Conservation (phyloP, 2,329 filamentous ascomycete genomes). For the Grosmannia huntii region DNA sequence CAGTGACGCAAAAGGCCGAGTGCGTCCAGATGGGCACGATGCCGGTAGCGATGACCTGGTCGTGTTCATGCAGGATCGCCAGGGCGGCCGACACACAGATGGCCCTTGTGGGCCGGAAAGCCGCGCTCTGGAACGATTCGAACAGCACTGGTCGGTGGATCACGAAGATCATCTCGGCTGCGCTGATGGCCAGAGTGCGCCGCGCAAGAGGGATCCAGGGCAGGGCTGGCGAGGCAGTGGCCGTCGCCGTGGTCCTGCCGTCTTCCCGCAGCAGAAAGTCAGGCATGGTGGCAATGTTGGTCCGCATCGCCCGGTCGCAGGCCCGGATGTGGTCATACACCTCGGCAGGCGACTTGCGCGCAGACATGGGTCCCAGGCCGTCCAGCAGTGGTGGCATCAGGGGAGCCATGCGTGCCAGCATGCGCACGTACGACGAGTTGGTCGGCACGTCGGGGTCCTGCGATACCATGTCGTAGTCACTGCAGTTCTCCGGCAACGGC, state of each 20-base stretch:
- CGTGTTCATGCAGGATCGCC: slow-evolving; percentile 18
- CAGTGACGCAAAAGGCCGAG: slow-evolving; percentile 14
- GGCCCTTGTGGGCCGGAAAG: slow-evolving; percentile 16
- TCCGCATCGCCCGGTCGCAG: slow-evolving; percentile 19
- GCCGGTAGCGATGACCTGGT: slow-evolving; percentile 6
- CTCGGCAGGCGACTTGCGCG: slow-evolving; percentile 15
- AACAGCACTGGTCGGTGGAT: slow-evolving; percentile 23
- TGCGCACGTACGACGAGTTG: slow-evolving; percentile 14
- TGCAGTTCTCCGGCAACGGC: slow-evolving; percentile 18
- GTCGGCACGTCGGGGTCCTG: slow-evolving; percentile 5
- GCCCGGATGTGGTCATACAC: slow-evolving; percentile 19
- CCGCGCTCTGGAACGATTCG: slow-evolving; percentile 16
- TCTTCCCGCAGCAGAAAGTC: slow-evolving; percentile 17
- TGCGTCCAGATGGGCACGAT: slow-evolving; percentile 15
- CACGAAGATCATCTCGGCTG: slow-evolving; percentile 25
- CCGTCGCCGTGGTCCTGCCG: slow-evolving; percentile 6
- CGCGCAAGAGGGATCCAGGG: slow-evolving; percentile 21
- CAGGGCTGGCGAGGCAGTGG: not conserved
- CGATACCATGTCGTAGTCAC: slow-evolving; percentile 17
- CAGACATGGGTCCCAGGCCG: slow-evolving; percentile 18
- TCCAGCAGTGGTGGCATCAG: slow-evolving; percentile 19
- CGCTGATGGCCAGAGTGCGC: slow-evolving; percentile 22
- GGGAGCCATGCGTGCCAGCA: slow-evolving; percentile 17
- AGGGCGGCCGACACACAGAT: slow-evolving; percentile 22
- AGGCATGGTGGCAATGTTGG: slow-evolving; percentile 18